Evolutionary conservation across 352 stramenopile species (phyloP).

Genomic region (Halophytophthora batemanensis): DNA sequence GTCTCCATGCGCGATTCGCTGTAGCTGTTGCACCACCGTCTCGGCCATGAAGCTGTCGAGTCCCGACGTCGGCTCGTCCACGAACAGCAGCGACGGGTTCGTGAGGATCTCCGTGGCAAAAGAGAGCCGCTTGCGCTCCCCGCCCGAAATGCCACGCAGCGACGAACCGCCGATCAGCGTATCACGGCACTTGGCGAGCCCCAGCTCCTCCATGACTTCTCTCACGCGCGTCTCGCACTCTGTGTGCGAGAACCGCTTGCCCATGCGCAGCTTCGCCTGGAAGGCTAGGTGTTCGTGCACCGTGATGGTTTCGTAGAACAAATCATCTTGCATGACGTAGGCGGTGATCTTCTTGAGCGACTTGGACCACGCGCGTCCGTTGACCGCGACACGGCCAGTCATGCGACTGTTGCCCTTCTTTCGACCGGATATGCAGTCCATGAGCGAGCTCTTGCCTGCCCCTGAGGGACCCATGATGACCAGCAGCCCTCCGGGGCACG

Average conservation of each 20-base stretch:
- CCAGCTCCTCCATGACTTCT: no score
- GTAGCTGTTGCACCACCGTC: conserved; percentile 70
- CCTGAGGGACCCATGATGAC: conserved; percentile 64
- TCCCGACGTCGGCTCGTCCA: conserved; percentile 91
- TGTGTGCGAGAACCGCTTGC: conserved; percentile 49
- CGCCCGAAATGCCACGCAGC: conserved; percentile 73
- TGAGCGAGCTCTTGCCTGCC: conserved; percentile 50
- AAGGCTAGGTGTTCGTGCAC: conserved; percentile 70
- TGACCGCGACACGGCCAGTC: conserved; percentile 27
- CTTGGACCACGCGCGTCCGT: conserved; percentile 28
- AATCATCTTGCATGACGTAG: conserved; percentile 89
- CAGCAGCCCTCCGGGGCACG: conserved; percentile 34
- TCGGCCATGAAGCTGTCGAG: conserved; percentile 83
- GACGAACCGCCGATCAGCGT: no score
- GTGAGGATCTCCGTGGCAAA: conserved; percentile 91
- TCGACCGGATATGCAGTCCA: conserved; percentile 48
- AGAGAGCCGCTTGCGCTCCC: conserved; percentile 88
- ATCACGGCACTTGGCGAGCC: no score
- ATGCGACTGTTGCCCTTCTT: no score
- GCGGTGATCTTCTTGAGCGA: conserved; percentile 24
- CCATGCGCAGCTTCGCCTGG: conserved; percentile 66
- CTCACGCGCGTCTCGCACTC: no score
- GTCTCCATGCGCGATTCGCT: conserved; percentile 28
- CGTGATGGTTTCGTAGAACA: conserved; percentile 84
- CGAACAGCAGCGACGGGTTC: conserved; percentile 90